Evolutionary conservation across 768 basidiomycete species (phyloP), one percentile per base, ranked within the genome.

Genomic region (Lactifluus hygrophoroides): DNA sequence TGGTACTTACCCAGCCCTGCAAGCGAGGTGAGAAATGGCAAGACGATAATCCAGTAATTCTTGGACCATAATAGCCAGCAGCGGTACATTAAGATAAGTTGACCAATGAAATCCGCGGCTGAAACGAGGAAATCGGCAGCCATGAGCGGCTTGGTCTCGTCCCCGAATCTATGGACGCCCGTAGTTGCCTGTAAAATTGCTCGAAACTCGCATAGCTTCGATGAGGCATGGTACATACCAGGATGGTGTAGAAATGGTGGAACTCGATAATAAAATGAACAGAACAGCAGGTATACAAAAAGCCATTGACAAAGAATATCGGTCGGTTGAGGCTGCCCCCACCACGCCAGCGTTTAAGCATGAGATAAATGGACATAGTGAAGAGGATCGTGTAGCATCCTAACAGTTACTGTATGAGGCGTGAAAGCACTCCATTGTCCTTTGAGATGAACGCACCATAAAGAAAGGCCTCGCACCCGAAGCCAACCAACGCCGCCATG

Each of bases 11-110:
- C 63, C 46, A 77, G 68, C 35, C 70, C 69, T 8, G 58, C 66
- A 11, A 75, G 11, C 0, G 75, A 66, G 8, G 69, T 60, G 10
- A 76, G 64, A 53, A 70, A 44, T 3, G 76, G 76, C 2, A 76
- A 46, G 23, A 73, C 38, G 27, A 71, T 48, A 35, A 77, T 44
- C 56, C 66, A 69, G 55, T 69, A 69, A 38, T 69, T 72, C 49
- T 61, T 65, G 1, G 63, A 68, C 74, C 75, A 77, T 46, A 77
- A 46, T 58, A 73, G 63, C 70, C 73, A 77, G 65, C 74, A 76
- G 34, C 77, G 76, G 55, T 76, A 76, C 28, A 74, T 61, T 34
- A 76, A 69, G 46, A 71, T 59, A 35, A 69, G 16, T 62, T 74
- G 67, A 1, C 73, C 74, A 21, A 73, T 30, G 38, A 76, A 68